phyloP scores from a whole-genome alignment of 257 asterid genomes.

The Solanum peruvianum region DNA sequence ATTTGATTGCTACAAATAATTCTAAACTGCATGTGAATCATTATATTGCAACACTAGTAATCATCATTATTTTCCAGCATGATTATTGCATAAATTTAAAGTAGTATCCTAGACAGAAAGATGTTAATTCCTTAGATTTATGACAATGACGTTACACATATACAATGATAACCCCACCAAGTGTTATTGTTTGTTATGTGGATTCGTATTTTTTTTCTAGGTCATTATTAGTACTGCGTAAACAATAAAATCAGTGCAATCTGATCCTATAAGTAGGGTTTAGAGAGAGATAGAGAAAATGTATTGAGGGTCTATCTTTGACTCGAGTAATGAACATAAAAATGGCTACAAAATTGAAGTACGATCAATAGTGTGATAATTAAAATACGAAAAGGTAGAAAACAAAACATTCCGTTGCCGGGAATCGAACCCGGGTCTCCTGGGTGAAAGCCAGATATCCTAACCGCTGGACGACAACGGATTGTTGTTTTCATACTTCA shows the following conservation, averaged over 20 bases:
- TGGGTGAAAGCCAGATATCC: slow-evolving; percentile 98
- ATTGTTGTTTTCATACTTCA: neutral
- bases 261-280: no score
- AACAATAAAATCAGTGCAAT: neutral
- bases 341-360: neutral
- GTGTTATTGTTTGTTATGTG: neutral
- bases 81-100: neutral
- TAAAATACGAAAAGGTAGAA: neutral
- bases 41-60: neutral
- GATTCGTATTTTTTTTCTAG: neutral
- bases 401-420: slow-evolving; percentile 47
- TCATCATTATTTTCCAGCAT: neutral
- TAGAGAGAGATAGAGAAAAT: neutral
- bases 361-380: no score
- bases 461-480: slow-evolving; percentile 90
- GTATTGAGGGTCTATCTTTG: neutral
- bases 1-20: neutral
- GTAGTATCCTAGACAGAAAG: neutral
- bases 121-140: neutral
- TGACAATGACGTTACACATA: neutral
- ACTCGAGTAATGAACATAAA: neutral
- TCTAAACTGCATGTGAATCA: neutral
- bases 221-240: no score
- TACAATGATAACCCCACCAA: neutral
- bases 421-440: slow-evolving; percentile 98